Conservation (phyloP, 2,329 filamentous ascomycete genomes). For the Colletotrichum orchidophilum region DNA sequence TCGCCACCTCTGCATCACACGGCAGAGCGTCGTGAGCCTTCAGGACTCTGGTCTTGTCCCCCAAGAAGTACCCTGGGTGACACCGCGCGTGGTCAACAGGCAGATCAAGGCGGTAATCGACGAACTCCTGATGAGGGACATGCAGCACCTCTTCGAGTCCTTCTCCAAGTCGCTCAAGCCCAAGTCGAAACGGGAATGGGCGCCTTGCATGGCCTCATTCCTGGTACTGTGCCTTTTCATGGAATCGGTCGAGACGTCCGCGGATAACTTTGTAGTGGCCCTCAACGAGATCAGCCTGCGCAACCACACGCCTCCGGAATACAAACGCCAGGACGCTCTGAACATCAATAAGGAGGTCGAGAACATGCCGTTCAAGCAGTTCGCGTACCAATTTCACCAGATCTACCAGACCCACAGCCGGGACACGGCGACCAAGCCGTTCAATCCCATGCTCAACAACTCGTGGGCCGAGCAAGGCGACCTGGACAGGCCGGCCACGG, state of each 20-base stretch:
- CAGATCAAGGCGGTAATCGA: constrained; percentile 67
- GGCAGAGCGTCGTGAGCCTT: constrained; percentile 48
- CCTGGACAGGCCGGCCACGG: constrained; percentile 55
- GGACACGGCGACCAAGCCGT: constrained; percentile 58
- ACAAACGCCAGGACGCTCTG: constrained; percentile 55
- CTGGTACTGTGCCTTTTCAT: constrained; percentile 67
- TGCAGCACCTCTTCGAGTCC: constrained; percentile 60
- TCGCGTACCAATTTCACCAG: constrained; percentile 68
- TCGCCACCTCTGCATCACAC: constrained; percentile 62
- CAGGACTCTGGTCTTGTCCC: constrained; percentile 52
- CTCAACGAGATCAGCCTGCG: constrained; percentile 60
- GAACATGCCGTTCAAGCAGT: constrained; percentile 68
- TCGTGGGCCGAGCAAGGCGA: constrained; percentile 52
- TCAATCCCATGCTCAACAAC: constrained; percentile 64
- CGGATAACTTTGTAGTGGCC: constrained; percentile 61
- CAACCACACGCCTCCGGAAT: constrained; percentile 47
- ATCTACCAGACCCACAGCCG: constrained; percentile 66
- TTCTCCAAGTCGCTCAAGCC: constrained; percentile 64
- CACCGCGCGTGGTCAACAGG: constrained; percentile 63
- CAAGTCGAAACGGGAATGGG: constrained; percentile 63
- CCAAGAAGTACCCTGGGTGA: constrained; percentile 55
- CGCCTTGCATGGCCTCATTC: constrained; percentile 65
- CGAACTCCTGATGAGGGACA: constrained; percentile 62
- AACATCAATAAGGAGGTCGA: constrained; percentile 61
- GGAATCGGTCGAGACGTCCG: constrained; percentile 64